A percentile compares a stretch with the other conserved stretches of the same genome.
These are phyloP conservation scores for Aspergillus egyptiacus DNA, from an alignment of 495 filamentous ascomycete species.

Conservation along the genomic window DNA sequence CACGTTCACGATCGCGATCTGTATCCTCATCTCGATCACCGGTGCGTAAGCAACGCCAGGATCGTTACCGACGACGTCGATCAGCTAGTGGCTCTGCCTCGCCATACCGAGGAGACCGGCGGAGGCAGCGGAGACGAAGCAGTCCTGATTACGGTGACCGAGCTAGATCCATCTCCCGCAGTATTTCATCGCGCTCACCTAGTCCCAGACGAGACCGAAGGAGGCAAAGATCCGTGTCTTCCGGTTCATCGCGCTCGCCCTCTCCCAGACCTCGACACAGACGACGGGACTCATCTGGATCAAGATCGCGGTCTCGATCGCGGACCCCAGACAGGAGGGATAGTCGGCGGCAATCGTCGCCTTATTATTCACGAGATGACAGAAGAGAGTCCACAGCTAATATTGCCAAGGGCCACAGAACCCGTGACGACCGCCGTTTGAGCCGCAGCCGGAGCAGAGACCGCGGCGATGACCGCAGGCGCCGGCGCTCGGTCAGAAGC, in stretches of 20 bases:
- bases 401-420: slow-evolving; percentile 42
- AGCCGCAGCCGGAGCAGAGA: slow-evolving; percentile 37
- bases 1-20: slow-evolving; percentile 34
- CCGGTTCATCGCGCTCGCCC: slow-evolving; percentile 41
- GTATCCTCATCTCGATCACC: slow-evolving; percentile 36
- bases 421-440: slow-evolving; percentile 34
- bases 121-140: slow-evolving; percentile 34
- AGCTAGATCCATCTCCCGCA: slow-evolving; percentile 44
- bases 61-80: slow-evolving; percentile 30
- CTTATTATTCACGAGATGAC: slow-evolving; percentile 36
- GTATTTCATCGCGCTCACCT: slow-evolving; percentile 56
- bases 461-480: slow-evolving; percentile 28
- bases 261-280: slow-evolving; percentile 25
- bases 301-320: slow-evolving; percentile 42
- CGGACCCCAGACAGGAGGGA: slow-evolving; percentile 22
- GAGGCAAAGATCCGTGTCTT: slow-evolving; percentile 38
- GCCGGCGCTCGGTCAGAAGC: slow-evolving; percentile 38
- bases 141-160: slow-evolving; percentile 47
- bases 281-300: slow-evolving; percentile 30
- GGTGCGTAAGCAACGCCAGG: slow-evolving; percentile 28
- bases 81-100: slow-evolving; percentile 35
- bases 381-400: slow-evolving; percentile 41
- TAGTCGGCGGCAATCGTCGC: slow-evolving; percentile 37
- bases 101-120: slow-evolving; percentile 32
- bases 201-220: slow-evolving; percentile 51